A percentile compares a stretch with the other conserved stretches of the same genome.
These are phyloP conservation scores for Cytospora schulzeri DNA, from an alignment of 2,329 filamentous ascomycete species.

Conservation along the genomic window DNA sequence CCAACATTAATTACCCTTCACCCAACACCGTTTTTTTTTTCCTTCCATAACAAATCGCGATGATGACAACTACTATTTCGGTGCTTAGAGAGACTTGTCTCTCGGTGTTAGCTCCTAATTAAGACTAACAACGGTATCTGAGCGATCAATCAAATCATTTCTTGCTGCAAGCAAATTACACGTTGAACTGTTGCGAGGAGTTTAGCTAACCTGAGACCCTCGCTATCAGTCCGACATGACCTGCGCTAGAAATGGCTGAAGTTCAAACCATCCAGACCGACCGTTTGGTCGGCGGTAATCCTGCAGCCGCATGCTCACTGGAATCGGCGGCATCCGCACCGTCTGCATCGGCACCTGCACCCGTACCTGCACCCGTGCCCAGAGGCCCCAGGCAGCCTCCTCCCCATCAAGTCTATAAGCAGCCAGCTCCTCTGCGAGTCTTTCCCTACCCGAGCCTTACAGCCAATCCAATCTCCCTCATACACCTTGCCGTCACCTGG, in stretches of 20 bases:
- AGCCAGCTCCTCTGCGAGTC: conserved; percentile 77
- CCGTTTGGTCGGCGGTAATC: conserved; percentile 4
- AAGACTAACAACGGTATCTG: conserved; percentile 99
- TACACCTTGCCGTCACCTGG: conserved; percentile 79
- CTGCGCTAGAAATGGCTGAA: conserved; percentile 47
- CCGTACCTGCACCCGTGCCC: conserved; percentile 25
- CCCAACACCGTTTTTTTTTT: no score
- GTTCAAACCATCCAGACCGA: conserved; percentile 30
- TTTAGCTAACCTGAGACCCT: conserved; percentile 20
- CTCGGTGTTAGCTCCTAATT: conserved; percentile 65
- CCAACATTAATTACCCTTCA: conserved; percentile 2
- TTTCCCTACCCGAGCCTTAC: conserved; percentile 87
- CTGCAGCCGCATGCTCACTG: conserved; percentile 12
- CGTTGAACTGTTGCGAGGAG: neutral
- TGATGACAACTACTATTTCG: conserved; percentile 63
- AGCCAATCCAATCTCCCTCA: conserved; percentile 85
- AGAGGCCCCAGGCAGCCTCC: conserved; percentile 29
- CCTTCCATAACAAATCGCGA: conserved; percentile 41
- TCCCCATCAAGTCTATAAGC: conserved; percentile 75
- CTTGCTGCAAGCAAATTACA: neutral
- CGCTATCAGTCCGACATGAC: conserved; percentile 50
- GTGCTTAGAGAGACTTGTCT: conserved; percentile 62
- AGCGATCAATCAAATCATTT: conserved; percentile 47
- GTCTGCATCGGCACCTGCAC: conserved; percentile 20
- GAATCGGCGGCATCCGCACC: conserved; percentile 28